Evolutionary conservation across 2,329 filamentous ascomycete genomes (phyloP).

Genomic region (Aspergillus sp.): DNA sequence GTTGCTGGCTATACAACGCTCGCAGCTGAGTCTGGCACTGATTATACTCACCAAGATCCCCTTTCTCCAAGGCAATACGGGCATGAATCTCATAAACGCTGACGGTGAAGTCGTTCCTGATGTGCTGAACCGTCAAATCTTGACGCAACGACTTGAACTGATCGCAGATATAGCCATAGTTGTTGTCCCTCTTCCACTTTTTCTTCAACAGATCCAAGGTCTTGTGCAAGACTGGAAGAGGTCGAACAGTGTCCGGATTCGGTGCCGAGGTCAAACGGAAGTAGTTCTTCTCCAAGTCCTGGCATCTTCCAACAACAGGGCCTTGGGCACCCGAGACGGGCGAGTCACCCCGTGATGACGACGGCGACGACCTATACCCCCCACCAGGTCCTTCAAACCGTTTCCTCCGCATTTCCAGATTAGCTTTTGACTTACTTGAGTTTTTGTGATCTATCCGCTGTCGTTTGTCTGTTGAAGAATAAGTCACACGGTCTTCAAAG

Average conservation of each 20-base stretch:
- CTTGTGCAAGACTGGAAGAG: slow-evolving; percentile 71
- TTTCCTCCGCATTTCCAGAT: slow-evolving; percentile 81
- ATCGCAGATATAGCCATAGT: slow-evolving; percentile 97
- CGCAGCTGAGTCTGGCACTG: slow-evolving; percentile 98
- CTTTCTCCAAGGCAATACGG: slow-evolving; percentile 94
- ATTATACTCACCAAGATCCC: slow-evolving; percentile 99
- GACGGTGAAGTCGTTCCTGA: slow-evolving; percentile 95
- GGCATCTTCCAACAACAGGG: slow-evolving; percentile 81
- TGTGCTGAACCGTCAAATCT: slow-evolving; percentile 95
- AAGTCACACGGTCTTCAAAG: slow-evolving; percentile 73
- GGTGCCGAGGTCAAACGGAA: slow-evolving; percentile 89
- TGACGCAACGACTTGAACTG: slow-evolving; percentile 98
- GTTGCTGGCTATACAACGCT: slow-evolving; percentile 78
- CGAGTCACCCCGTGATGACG: slow-evolving; percentile 42
- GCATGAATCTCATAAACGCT: slow-evolving; percentile 96
- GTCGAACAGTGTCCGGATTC: slow-evolving; percentile 82
- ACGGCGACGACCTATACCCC: slow-evolving; percentile 35
- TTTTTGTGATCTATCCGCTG: slow-evolving; percentile 47
- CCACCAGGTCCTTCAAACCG: slow-evolving; percentile 64
- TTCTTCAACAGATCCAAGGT: slow-evolving; percentile 84
- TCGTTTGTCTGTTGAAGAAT: slow-evolving; percentile 50
- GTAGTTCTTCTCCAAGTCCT: slow-evolving; percentile 86
- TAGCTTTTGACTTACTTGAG: slow-evolving; percentile 84
- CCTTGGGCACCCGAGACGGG: slow-evolving; percentile 46
- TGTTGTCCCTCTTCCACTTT: slow-evolving; percentile 90